These are phyloP conservation scores for Sherardia arvensis DNA, from an alignment of 257 asterid species.

Conservation along the genomic window DNA sequence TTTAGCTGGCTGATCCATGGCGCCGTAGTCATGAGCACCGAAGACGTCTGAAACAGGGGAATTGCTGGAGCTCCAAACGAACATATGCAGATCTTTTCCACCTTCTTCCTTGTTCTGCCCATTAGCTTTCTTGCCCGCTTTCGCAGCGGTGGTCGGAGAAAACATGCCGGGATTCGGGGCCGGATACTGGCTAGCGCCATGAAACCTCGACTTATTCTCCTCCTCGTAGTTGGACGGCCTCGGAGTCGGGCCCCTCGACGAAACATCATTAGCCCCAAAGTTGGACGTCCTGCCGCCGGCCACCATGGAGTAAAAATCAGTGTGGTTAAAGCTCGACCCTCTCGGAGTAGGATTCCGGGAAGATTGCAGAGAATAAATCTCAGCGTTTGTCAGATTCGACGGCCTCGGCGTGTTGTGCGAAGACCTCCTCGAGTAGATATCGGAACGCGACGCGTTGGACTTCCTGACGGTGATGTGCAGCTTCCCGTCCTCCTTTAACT, in stretches of 20 bases:
- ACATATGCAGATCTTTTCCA: conserved; percentile 73
- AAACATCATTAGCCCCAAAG: conserved; percentile 57
- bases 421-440: conserved; percentile 58
- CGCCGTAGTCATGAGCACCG: conserved; percentile 59
- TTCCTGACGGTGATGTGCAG: conserved; percentile 71
- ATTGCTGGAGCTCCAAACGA: conserved; percentile 90
- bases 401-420: conserved; percentile 72
- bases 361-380: conserved; percentile 78
- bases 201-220: conserved; percentile 48
- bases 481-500: conserved; percentile 67
- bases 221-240: conserved; percentile 77
- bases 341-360: conserved; percentile 84
- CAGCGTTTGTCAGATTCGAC: conserved; percentile 71
- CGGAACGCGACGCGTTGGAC: conserved; percentile 79
- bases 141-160: conserved; percentile 39
- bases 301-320: conserved; percentile 75
- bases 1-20: conserved; percentile 46
- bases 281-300: conserved; percentile 62
- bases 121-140: conserved; percentile 37
- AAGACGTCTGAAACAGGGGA: conserved; percentile 91
- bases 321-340: conserved; percentile 78
- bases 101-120: conserved; percentile 49
- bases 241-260: conserved; percentile 64
- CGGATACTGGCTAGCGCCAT: conserved; percentile 33
- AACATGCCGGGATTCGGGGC: conserved; percentile 83